Conservation (phyloP, 116 monocot species). For the Cymodocea nodosa region DNA sequence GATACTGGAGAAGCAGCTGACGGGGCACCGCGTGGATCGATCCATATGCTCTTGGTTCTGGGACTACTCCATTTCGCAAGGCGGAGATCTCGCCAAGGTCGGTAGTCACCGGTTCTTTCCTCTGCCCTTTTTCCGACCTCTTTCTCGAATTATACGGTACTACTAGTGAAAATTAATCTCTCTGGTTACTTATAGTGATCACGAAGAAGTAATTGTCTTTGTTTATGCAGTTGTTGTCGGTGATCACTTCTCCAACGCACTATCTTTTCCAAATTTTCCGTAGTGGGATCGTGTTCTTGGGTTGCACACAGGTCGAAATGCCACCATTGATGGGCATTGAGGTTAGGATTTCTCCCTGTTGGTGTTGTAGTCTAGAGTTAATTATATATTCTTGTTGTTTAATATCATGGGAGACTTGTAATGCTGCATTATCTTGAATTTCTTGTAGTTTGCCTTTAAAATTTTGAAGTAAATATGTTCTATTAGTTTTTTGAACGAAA, state of each 20-base stretch:
- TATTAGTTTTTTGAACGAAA: no score
- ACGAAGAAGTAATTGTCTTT: background rate
- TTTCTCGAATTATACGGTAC: no score
- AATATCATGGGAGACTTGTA: no score
- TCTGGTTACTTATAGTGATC: background rate
- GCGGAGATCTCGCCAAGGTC: constrained; percentile 62
- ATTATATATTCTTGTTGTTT: no score
- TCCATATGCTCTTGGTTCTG: constrained; percentile 91
- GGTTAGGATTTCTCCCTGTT: constrained; percentile 17
- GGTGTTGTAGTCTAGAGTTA: background rate
- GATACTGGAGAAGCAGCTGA: constrained; percentile 92
- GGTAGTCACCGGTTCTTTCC: no score
- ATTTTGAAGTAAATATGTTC: no score
- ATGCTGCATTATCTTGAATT: no score
- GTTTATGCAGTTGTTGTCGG: constrained; percentile 42
- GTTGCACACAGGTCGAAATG: constrained; percentile 88
- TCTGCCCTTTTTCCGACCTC: no score
- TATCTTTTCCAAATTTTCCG: constrained; percentile 78
- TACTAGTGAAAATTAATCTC: no score
- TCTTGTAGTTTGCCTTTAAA: no score
- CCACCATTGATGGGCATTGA: constrained; percentile 72
- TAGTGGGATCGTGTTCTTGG: constrained; percentile 63
- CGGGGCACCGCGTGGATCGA: constrained; percentile 67
- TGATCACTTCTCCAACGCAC: constrained; percentile 80
- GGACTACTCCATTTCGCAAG: constrained; percentile 57